phyloP scores from a whole-genome alignment of 1,139 yeast genomes.

The Diutina rugosa region DNA sequence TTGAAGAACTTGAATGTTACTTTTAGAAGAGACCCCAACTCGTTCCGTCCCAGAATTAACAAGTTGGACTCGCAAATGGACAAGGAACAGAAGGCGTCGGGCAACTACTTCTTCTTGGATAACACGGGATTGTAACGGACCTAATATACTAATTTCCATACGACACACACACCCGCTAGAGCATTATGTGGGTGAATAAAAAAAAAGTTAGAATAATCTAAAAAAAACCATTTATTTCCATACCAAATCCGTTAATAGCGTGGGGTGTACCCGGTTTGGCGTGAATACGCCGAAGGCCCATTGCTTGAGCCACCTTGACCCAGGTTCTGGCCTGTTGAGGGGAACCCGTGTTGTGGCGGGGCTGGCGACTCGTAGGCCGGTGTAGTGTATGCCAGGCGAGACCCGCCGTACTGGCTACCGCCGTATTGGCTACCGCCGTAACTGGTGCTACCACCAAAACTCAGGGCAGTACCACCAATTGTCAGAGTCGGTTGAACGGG shows the following conservation, averaged over 20 bases:
- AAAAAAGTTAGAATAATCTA: not conserved
- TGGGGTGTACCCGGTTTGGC: not conserved
- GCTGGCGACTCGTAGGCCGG: not conserved
- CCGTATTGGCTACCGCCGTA: not conserved
- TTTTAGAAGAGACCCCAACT: slow-evolving; percentile 96
- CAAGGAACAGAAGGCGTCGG: slow-evolving; percentile 83
- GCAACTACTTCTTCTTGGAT: slow-evolving; percentile 94
- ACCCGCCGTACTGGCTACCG: not conserved
- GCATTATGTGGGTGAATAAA: not conserved
- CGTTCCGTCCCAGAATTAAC: slow-evolving; percentile 96
- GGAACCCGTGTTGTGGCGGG: not conserved
- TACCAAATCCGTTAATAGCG: not conserved
- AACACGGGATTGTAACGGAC: slow-evolving; percentile 28
- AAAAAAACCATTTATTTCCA: not conserved
- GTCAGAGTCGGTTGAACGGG: slow-evolving; percentile 1
- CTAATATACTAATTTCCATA: not conserved
- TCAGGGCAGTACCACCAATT: not conserved
- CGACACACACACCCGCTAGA: not conserved
- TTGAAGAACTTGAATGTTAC: slow-evolving; percentile 95
- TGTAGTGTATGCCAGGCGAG: slow-evolving; percentile 1
- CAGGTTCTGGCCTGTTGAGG: not conserved
- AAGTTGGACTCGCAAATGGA: slow-evolving; percentile 97
- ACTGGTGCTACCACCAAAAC: not conserved
- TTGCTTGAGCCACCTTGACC: not conserved
- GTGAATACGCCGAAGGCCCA: not conserved